Evolutionary conservation across 2,329 filamentous ascomycete genomes (phyloP), one percentile per base, ranked within the genome.

Genomic region (Magnaporthiopsis rhizophila): DNA sequence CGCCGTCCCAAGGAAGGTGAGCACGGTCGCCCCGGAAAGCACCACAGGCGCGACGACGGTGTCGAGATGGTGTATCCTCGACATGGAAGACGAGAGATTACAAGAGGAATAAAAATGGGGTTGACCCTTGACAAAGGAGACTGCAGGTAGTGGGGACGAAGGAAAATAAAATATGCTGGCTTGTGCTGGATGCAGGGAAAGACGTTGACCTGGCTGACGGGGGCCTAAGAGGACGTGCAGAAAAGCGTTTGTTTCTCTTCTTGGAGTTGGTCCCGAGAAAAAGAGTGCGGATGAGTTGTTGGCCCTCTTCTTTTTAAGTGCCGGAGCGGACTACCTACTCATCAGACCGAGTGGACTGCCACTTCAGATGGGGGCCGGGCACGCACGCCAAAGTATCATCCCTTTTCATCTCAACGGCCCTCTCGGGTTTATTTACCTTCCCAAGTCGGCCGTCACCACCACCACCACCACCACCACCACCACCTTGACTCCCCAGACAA

Each of bases 1-100:
- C 45, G 50, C n/a, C 61, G 60, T 3, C 15, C 57, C 12, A 61
- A 63, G 28, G 64, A 66, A 26, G 1, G 50, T 13, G 60, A 53
- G 9, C 9, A 53, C 34, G 13, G 60, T 56, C 11, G 36, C 60
- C 21, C 50, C 30, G 60, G 36, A 45, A 24, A 62, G 36, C 24
- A 24, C 21, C 34, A 50, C 38, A 8, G 60, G 60, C n/a, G n/a
- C n/a, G n/a, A n/a, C 15, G 36, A 62, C 60, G 15, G 34, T 50
- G 38, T 24, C 50, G 38, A 56, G 15, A 15, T 62, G 60, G 30
- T 62, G 24, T 28, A 62, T 62, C 28, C 60, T 62, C 38, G 38
- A 62, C 60, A 62, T 62, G n/a, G 11, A 34, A 24, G 30, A 62
- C 53, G 28, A 3, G 36, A 24, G 30, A 3, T 1, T 5, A 3